A percentile compares a stretch with the other conserved stretches of the same genome.
phyloP scores from a whole-genome alignment of 1,284 basidiomycete genomes.

The Pisolithus thermaeus region DNA sequence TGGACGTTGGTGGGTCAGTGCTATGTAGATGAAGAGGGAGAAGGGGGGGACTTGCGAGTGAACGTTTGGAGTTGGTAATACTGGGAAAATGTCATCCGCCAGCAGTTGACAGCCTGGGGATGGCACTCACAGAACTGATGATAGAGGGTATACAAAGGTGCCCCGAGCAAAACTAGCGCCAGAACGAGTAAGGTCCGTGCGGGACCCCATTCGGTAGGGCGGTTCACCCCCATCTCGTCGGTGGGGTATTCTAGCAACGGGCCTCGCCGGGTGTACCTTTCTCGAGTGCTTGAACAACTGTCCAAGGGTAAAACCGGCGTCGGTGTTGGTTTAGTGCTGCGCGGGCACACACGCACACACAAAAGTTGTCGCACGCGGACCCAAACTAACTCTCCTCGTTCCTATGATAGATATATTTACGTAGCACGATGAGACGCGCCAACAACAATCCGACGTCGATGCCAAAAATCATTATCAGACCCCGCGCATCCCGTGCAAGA shows the following conservation, averaged over 20 bases:
- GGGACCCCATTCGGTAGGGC: constrained; percentile 34
- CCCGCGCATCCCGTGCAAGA: constrained; percentile 31
- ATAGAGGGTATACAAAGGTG: constrained; percentile 35
- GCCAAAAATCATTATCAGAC: constrained; percentile 50
- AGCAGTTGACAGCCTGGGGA: neutral
- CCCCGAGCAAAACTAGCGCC: constrained; percentile 40
- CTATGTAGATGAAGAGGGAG: neutral
- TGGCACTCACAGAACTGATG: constrained; percentile 42
- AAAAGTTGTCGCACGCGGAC: no score
- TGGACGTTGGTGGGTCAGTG: constrained; percentile 18
- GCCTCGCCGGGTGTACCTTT: no score
- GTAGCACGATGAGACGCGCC: constrained; percentile 24
- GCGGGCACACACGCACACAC: no score
- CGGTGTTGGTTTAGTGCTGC: no score
- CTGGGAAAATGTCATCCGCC: constrained; percentile 17
- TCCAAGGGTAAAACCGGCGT: no score
- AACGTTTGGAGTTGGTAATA: constrained; percentile 34
- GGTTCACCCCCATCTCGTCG: neutral
- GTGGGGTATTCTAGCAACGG: no score
- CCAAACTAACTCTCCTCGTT: no score
- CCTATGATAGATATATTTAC: no score
- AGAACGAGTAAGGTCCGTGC: constrained; percentile 41
- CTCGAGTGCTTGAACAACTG: no score
- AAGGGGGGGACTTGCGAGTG: constrained; percentile 30
- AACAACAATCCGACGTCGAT: constrained; percentile 14